phyloP scores from a whole-genome alignment of 306 rosid genomes.

The Castanea crenata region DNA sequence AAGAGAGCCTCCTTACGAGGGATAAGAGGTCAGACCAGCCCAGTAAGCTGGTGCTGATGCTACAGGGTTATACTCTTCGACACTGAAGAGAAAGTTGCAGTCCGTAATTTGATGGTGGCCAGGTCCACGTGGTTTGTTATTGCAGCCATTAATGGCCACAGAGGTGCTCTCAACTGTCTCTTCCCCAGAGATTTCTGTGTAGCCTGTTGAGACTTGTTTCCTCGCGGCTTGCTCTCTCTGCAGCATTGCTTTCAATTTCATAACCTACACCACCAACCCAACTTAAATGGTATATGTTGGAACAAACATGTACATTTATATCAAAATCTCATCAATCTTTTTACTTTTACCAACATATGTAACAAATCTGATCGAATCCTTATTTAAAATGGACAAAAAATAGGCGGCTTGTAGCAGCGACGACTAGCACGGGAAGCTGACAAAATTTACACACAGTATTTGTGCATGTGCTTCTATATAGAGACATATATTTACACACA shows the following conservation, averaged over 20 bases:
- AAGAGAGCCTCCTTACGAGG: slow-evolving; percentile 3
- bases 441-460: too few relatives aligned
- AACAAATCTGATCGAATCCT: not conserved
- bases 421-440: too few relatives aligned
- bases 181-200: slow-evolving; percentile 72
- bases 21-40: slow-evolving; percentile 63
- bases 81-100: slow-evolving; percentile 48
- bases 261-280: slow-evolving; percentile 39
- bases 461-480: too few relatives aligned
- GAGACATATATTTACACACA: too few relatives aligned
- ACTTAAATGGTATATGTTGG: not conserved
- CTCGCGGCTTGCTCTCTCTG: slow-evolving; percentile 49
- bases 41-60: slow-evolving; percentile 64
- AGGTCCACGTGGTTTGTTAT: slow-evolving; percentile 30
- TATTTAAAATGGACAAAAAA: not conserved
- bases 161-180: slow-evolving; percentile 83
- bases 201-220: slow-evolving; percentile 54
- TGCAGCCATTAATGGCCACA: slow-evolving; percentile 41
- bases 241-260: slow-evolving; percentile 61
- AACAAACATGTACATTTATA: not conserved
- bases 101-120: slow-evolving; percentile 40
- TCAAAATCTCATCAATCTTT: not conserved
- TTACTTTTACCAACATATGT: not conserved
- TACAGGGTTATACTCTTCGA: slow-evolving; percentile 58
- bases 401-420: not conserved